phyloP scores from a whole-genome alignment of 2,329 filamentous ascomycete species.

The Beauveria rudraprayagi region DNA sequence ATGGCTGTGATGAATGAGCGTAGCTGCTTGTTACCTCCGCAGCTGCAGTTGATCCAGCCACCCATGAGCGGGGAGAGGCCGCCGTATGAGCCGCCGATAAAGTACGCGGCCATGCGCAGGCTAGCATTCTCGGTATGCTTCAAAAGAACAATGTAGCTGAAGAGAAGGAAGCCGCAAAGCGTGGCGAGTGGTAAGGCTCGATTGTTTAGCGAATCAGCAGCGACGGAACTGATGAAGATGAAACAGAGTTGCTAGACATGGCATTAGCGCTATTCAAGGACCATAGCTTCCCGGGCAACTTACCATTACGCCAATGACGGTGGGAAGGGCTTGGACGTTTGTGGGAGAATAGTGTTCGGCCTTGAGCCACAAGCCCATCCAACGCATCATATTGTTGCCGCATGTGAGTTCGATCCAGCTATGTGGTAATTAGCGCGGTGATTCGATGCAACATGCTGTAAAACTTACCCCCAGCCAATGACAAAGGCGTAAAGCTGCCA shows the following conservation, averaged over 20 bases:
- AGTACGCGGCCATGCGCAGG: slow-evolving; percentile 11
- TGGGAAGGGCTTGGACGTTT: slow-evolving; percentile 8
- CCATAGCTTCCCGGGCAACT: background rate
- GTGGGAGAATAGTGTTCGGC: background rate
- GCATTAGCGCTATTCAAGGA: background rate
- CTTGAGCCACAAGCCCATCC: slow-evolving; percentile 13
- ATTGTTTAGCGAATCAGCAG: slow-evolving; percentile 11
- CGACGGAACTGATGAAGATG: slow-evolving; percentile 9
- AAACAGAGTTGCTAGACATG: slow-evolving; percentile 5
- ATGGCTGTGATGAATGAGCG: slow-evolving; percentile 8
- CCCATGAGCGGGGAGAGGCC: slow-evolving; percentile 10
- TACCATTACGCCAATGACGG: background rate
- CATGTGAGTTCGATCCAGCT: slow-evolving; percentile 10
- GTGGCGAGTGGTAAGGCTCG: slow-evolving; percentile 2
- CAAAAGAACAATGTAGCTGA: slow-evolving; percentile 10
- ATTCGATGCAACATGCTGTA: too few species aligned
- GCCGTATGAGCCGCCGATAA: slow-evolving; percentile 7
- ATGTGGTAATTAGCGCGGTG: background rate
- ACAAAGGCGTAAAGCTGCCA: slow-evolving; percentile 13
- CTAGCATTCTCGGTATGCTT: background rate
- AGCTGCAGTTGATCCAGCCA: slow-evolving; percentile 12
- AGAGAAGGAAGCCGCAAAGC: slow-evolving; percentile 1
- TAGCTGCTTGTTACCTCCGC: slow-evolving; percentile 11
- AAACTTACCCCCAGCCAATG: slow-evolving; percentile 10
- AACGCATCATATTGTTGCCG: slow-evolving; percentile 10